Base-by-base conservation (phyloP, 2,329 filamentous ascomycete genomes). In the Pyricularia sp. region DNA sequence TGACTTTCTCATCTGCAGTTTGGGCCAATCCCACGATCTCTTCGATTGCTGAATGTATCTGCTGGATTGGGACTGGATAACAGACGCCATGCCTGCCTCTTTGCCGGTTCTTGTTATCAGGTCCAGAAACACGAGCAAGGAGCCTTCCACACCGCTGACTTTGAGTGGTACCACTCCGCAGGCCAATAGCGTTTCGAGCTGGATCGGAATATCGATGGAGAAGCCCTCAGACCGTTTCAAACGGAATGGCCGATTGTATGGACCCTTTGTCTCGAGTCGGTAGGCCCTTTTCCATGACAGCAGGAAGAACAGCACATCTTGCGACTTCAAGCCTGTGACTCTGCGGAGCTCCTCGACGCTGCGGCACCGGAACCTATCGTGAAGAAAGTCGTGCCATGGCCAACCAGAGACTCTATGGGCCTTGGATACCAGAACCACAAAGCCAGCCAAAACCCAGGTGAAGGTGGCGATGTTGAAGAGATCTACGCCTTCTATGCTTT, bases 261-360 rank as follows among this genome's bases (percentile, higher is more conserved):
- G 74, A 0, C 75, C 74, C 12, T 69, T n/a, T 2, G 73, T 74
- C 11, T 50, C 30, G 14, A 76, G 66, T 33, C 66, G 23, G 25
- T 75, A 73, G 28, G 73, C 70, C 25, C 28, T 30, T 64, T 74
- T 70, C 17, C 14, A 50, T 17, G 36, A 50, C 36, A 77, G 71
- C 1, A 77, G 71, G 30, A 73, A 72, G 30, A 71, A 73, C 11
- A 76, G 33, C 65, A 76, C 71, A 4, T 74, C n/a, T 68, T 76
- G 75, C 33, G 69, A 70, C 30, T 72, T 30, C 12, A 76, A 59
- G 14, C 72, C 69, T 2, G 73, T 75, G 4, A 73, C 69, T 17
- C 69, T 68, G 7, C 64, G 50, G 9, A 77, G 68, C 66, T 76
- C 75, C 2, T 70, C 73, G 3, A 76, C 72, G 10, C 70, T 72